Evolutionary conservation across 2,329 filamentous ascomycete species (phyloP).

Genomic region (Monilinia vaccinii-corymbosi): DNA sequence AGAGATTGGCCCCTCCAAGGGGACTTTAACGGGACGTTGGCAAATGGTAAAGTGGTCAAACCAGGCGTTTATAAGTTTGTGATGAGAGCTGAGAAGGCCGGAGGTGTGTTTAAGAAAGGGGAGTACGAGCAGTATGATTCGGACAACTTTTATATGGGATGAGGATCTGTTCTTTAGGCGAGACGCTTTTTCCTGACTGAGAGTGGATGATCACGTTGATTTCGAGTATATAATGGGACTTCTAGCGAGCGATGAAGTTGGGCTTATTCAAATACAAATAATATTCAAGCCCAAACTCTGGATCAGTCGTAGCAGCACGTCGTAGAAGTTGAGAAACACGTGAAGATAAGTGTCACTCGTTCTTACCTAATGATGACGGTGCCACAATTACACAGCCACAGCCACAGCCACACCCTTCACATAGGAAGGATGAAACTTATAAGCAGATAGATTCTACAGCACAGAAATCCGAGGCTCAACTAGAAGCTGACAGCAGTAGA

Average conservation of each 20-base stretch:
- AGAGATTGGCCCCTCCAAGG: neutral
- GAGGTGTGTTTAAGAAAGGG: neutral
- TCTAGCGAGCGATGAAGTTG: neutral
- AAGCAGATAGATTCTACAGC: neutral
- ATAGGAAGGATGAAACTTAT: neutral
- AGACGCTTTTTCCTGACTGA: neutral
- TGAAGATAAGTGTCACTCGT: neutral
- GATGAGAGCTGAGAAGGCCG: neutral
- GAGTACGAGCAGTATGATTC: neutral
- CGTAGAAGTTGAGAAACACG: neutral
- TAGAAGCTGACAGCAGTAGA: constrained; percentile 14
- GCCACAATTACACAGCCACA: constrained; percentile 1
- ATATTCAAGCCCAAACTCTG: neutral
- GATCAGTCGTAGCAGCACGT: no score
- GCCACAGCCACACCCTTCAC: neutral
- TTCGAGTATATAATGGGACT: neutral
- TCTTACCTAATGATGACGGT: neutral
- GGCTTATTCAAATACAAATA: neutral
- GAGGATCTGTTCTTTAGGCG: neutral
- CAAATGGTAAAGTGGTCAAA: neutral
- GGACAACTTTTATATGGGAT: neutral
- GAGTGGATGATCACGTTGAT: neutral
- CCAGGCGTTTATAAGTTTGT: neutral
- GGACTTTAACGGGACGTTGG: neutral
- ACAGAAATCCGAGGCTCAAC: constrained; percentile 11